Evolutionary conservation across 495 filamentous ascomycete genomes (phyloP).

Genomic region (Neohortaea acidophila): DNA sequence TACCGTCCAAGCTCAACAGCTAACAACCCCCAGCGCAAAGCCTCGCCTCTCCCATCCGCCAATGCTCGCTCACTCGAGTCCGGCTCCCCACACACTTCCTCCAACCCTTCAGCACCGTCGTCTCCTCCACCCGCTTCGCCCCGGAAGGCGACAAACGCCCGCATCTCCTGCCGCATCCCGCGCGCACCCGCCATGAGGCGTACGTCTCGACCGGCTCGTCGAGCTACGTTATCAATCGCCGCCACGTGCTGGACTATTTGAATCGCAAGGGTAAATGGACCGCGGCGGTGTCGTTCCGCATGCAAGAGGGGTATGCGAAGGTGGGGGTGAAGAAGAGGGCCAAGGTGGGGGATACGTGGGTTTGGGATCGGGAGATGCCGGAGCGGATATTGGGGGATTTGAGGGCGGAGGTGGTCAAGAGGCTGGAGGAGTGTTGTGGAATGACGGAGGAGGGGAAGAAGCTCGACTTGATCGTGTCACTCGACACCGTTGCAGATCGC

Average conservation of each 20-base stretch:
- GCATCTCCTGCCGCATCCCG: not conserved
- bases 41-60: constrained; percentile 49
- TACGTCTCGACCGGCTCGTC: not conserved
- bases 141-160: not conserved
- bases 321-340: not conserved
- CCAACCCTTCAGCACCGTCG: constrained; percentile 42
- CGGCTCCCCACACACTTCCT: constrained; percentile 50
- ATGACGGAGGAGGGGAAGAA: not conserved
- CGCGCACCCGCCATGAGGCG: not conserved
- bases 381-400: constrained; percentile 2
- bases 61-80: constrained; percentile 40
- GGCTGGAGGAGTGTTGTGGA: constrained; percentile 1
- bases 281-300: constrained; percentile 23
- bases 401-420: not conserved
- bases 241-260: constrained; percentile 5
- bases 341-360: not conserved
- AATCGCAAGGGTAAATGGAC: constrained; percentile 10
- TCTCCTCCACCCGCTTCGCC: constrained; percentile 41
- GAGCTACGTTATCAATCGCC: constrained; percentile 4
- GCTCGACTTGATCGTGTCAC: not conserved
- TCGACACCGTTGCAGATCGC: not conserved
- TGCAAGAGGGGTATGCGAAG: constrained; percentile 17
- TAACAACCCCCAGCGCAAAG: constrained; percentile 35
- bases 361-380: constrained; percentile 4
- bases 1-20: constrained; percentile 15